phyloP scores from a whole-genome alignment of 2,329 filamentous ascomycete species.

The Cyanodermella asteris region DNA sequence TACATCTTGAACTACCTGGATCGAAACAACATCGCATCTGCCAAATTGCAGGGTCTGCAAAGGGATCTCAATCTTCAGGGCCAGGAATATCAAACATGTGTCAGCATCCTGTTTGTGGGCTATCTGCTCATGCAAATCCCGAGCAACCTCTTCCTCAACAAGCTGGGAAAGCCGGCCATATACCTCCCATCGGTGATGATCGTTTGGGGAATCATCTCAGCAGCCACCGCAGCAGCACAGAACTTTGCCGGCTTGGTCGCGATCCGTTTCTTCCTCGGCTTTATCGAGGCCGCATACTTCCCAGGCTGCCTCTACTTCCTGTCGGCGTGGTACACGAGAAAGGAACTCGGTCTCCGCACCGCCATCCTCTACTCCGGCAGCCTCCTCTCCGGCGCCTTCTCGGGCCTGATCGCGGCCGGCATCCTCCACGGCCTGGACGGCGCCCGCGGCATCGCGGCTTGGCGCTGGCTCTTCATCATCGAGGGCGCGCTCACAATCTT shows the following conservation, averaged over 20 bases:
- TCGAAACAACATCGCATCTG: constrained; percentile 35
- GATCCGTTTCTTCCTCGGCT: constrained; percentile 37
- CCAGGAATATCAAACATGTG: constrained; percentile 21
- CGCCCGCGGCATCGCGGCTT: constrained; percentile 33
- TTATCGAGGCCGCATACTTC: constrained; percentile 40
- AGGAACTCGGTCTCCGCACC: constrained; percentile 22
- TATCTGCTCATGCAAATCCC: constrained; percentile 42
- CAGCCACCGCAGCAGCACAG: constrained; percentile 29
- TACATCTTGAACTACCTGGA: constrained; percentile 58
- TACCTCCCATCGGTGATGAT: constrained; percentile 33
- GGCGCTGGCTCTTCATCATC: constrained; percentile 49
- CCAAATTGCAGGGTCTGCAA: constrained; percentile 29
- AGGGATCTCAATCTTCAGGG: constrained; percentile 22
- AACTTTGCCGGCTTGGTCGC: constrained; percentile 33
- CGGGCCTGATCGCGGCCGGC: constrained; percentile 40
- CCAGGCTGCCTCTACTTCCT: constrained; percentile 39
- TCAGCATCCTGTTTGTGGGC: constrained; percentile 30
- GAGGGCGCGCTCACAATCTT: constrained; percentile 43
- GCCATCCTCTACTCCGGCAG: constrained; percentile 35
- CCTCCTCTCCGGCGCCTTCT: constrained; percentile 40
- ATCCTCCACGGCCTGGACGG: constrained; percentile 45
- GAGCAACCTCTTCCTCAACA: constrained; percentile 29
- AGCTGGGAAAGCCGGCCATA: constrained; percentile 26
- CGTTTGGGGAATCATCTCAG: constrained; percentile 39
- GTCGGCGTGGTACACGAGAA: constrained; percentile 45